phyloP scores from a whole-genome alignment of 108 stramenopile species.

The Epithemia pelagica region DNA sequence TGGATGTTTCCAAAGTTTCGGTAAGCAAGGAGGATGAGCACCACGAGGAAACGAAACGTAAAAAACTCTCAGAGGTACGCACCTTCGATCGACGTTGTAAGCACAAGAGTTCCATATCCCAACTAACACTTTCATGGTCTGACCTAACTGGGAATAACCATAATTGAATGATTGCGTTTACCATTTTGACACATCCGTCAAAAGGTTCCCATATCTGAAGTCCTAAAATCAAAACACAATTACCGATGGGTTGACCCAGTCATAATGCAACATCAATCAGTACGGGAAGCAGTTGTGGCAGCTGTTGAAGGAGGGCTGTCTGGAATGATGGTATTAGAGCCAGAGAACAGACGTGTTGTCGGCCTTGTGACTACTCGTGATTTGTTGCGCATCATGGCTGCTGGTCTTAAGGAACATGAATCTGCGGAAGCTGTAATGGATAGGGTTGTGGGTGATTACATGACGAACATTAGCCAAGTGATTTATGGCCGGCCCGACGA shows the following conservation, averaged over 20 bases:
- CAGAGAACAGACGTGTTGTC: conserved; percentile 37
- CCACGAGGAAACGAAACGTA: conserved; percentile 17
- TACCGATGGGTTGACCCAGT: conserved; percentile 77
- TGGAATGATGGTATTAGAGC: conserved; percentile 82
- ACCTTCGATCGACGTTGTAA: too few species aligned
- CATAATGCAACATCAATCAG: conserved; percentile 45
- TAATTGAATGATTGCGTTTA: too few species aligned
- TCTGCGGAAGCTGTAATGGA: conserved; percentile 39
- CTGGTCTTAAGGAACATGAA: conserved; percentile 49
- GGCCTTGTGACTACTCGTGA: conserved; percentile 76
- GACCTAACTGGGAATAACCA: too few species aligned
- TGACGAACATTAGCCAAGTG: conserved; percentile 82
- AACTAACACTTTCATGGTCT: too few species aligned
- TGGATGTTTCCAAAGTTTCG: neutral
- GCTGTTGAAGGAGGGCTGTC: conserved; percentile 69
- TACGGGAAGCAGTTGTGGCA: conserved; percentile 54
- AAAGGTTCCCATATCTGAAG: conserved; percentile 57
- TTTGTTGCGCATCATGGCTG: conserved; percentile 63
- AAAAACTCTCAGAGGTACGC: conserved; percentile 27
- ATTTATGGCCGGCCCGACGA: conserved; percentile 78
- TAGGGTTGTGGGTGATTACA: conserved; percentile 33
- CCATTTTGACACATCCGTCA: too few species aligned
- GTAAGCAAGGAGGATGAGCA: conserved; percentile 23
- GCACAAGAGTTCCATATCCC: too few species aligned
- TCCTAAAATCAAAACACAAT: conserved; percentile 70